Conservation (phyloP, 2,329 filamentous ascomycete species). For the Neonectria punicea region DNA sequence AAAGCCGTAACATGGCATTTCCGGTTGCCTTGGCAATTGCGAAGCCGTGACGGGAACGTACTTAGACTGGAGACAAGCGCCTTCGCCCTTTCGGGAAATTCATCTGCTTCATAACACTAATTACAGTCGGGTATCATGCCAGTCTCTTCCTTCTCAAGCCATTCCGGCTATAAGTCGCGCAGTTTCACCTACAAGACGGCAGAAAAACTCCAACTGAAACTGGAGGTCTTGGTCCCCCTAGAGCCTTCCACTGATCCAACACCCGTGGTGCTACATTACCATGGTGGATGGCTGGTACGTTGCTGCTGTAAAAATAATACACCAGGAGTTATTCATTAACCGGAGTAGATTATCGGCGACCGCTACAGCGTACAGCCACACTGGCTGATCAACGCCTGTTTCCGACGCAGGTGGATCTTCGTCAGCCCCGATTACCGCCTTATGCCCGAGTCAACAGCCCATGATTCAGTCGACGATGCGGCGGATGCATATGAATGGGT, state of each 20-base stretch:
- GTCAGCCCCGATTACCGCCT: constrained; percentile 37
- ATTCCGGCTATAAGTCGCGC: not conserved
- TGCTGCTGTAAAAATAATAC: not conserved
- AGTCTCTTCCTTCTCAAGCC: too few relatives aligned
- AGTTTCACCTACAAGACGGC: not conserved
- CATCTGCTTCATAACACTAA: too few relatives aligned
- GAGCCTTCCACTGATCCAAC: not conserved
- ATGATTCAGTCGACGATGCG: constrained; percentile 27
- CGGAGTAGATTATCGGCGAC: constrained; percentile 33
- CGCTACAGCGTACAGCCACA: constrained; percentile 34
- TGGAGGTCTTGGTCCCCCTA: not conserved
- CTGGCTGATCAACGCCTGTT: constrained; percentile 34
- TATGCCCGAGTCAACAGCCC: constrained; percentile 34
- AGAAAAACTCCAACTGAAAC: not conserved
- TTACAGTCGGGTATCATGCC: too few relatives aligned
- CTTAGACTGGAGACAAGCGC: too few relatives aligned
- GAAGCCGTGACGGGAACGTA: too few relatives aligned
- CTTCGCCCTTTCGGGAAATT: too few relatives aligned
- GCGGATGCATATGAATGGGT: constrained; percentile 37
- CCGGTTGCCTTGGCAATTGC: too few relatives aligned
- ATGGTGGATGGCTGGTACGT: constrained; percentile 34
- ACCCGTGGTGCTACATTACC: constrained; percentile 34
- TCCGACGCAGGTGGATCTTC: constrained; percentile 37
- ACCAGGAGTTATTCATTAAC: not conserved
- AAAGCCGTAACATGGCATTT: too few relatives aligned